Conservation (phyloP, 306 rosid genomes). For the Fragaria vesca region DNA sequence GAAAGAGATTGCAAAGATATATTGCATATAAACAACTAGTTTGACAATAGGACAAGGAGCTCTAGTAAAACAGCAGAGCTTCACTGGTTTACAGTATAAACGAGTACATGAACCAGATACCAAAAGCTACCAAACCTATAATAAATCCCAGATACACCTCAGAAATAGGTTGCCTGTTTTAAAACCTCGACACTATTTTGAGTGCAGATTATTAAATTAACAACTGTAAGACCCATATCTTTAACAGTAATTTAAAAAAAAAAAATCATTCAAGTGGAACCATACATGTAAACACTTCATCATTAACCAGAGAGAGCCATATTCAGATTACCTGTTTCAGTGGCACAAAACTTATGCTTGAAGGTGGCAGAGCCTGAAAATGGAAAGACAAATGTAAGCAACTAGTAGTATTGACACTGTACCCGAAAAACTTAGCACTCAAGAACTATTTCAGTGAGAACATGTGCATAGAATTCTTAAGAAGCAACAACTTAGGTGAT, state of each 20-base stretch:
- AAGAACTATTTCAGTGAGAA: background rate
- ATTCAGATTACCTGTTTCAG: slow-evolving; percentile 67
- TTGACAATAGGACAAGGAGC: background rate
- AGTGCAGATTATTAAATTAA: background rate
- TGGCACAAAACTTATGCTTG: slow-evolving; percentile 72
- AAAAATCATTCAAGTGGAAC: background rate
- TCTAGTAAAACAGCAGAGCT: background rate
- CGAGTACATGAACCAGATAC: background rate
- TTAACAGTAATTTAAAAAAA: background rate
- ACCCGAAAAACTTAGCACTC: background rate
- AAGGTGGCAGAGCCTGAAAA: slow-evolving; percentile 84
- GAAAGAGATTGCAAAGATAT: background rate
- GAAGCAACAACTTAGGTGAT: background rate
- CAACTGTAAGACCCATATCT: background rate
- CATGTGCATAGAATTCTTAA: background rate
- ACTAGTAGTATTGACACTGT: background rate
- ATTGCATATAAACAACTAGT: background rate
- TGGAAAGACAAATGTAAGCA: slow-evolving; percentile 22
- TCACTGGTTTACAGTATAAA: background rate
- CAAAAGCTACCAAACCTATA: background rate
- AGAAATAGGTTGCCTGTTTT: background rate
- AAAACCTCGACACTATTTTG: background rate
- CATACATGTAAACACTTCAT: background rate
- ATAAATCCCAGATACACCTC: background rate
- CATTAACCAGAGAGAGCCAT: background rate